These are phyloP conservation scores for Citrus hindsii DNA, from an alignment of 345 rosid species.

Conservation along the genomic window DNA sequence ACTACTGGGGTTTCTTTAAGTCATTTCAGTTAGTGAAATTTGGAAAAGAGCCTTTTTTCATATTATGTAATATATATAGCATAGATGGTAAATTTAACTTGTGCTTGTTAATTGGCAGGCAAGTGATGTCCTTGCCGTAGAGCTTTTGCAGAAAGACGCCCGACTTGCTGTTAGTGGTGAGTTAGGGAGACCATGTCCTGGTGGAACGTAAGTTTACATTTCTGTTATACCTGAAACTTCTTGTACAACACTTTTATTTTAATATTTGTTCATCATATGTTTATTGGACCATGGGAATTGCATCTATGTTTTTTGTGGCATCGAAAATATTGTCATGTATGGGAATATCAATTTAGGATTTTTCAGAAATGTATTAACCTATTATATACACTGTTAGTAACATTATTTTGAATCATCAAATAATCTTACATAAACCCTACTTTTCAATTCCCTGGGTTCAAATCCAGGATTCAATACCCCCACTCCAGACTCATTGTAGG, in stretches of 20 bases:
- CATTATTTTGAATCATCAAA: background rate
- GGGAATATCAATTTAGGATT: background rate
- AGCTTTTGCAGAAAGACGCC: constrained; percentile 94
- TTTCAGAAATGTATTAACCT: background rate
- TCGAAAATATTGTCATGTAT: background rate
- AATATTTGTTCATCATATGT: background rate
- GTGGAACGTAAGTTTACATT: constrained; percentile 66
- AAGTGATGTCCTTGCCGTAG: constrained; percentile 95
- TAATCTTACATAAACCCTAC: background rate
- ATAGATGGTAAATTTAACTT: constrained; percentile 11
- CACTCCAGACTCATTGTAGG: background rate
- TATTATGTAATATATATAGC: background rate
- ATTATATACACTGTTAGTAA: background rate
- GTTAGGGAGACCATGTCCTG: constrained; percentile 82
- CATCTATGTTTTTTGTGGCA: background rate
- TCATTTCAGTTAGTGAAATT: constrained; percentile 10
- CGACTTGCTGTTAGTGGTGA: constrained; percentile 83
- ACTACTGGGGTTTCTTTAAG: constrained; percentile 5
- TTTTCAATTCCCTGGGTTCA: background rate
- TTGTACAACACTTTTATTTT: background rate
- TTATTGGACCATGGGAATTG: background rate
- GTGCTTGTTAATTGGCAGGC: constrained; percentile 51
- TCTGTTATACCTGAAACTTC: background rate
- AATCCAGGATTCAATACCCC: background rate
- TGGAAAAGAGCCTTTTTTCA: background rate